Evolutionary conservation across 768 basidiomycete species (phyloP).

Genomic region (Amanita subjunquillea): DNA sequence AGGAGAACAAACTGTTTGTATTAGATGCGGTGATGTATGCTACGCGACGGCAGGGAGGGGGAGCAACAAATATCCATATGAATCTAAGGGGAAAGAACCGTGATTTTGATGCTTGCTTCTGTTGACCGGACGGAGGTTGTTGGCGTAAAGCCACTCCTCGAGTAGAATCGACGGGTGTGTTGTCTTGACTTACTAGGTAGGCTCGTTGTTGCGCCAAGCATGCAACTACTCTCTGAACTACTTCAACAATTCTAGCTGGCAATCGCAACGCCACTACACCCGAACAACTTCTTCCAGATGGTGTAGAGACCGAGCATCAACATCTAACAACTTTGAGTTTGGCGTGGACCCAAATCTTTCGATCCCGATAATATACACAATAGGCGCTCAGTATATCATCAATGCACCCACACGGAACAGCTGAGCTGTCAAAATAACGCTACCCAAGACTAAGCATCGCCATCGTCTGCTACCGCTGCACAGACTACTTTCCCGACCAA

Average conservation of each 20-base stretch:
- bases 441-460: constrained; percentile 26
- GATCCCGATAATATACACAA: neutral
- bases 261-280: constrained; percentile 66
- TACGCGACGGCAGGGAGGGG: no score
- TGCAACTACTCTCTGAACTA: constrained; percentile 78
- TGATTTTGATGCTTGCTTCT: no score
- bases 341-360: constrained; percentile 75
- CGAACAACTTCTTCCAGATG: constrained; percentile 41
- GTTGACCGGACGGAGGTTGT: no score
- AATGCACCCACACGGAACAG: constrained; percentile 79
- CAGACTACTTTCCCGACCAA: constrained; percentile 24
- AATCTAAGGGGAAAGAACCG: no score
- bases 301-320: constrained; percentile 27
- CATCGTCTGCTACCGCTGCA: constrained; percentile 9
- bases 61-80: no score
- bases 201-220: constrained; percentile 66
- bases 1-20: neutral
- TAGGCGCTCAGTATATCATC: constrained; percentile 97
- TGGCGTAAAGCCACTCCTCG: no score
- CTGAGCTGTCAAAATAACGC: constrained; percentile 16
- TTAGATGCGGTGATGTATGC: neutral
- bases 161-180: constrained; percentile 2
- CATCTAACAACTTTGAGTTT: constrained; percentile 63
- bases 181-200: constrained; percentile 32
- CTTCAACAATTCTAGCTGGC: constrained; percentile 73